Evolutionary conservation across 2,329 filamentous ascomycete species (phyloP), one percentile per base, ranked within the genome.

Genomic region (Corynespora cassiicola): DNA sequence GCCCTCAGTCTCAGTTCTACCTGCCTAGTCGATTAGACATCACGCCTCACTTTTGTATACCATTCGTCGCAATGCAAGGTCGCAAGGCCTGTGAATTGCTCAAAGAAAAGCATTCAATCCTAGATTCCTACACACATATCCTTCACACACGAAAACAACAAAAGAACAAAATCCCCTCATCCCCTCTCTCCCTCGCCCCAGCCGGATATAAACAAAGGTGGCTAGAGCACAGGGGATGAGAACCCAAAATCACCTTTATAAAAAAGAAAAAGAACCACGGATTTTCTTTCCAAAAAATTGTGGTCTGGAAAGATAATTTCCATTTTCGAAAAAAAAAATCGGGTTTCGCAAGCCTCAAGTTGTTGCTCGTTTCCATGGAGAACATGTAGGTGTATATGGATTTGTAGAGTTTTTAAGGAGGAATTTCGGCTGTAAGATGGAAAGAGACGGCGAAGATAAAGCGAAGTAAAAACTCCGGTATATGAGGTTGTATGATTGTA

Each of bases 401-500:
- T 44, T 52, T 47, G 33, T 44, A 37, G 31, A 33, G 22, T 26
- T 41, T 32, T 28, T 45, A 47, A 47, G 36, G 45, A 27, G 35
- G 26, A 44, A n/a, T n/a, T n/a, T n/a, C n/a, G n/a, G n/a, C n/a
- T n/a, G n/a, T n/a, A n/a, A 38, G 34, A 35, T 18, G 20, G 38
- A 36, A 58, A 55, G 36, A 50, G 28, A 43, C 37, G 25, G 29
- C 7, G 12, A 39, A 36, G 36, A 32, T 18, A 27, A 25, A 35
- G 30, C 26, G 18, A 38, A 34, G 26, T 11, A 38, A 30, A 23
- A 43, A 52, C 47, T 49, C 45, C 45, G 45, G 47, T 44, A 53
- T 39, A 53, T 56, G 47, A 37, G 43, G 32, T 31, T 39, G 33
- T 32, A 45, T 43, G 43, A n/a, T 41, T 30, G 39, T 54, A n/a